Evolutionary conservation across 768 basidiomycete species (phyloP).

Genomic region (Tricholoma bakamatsutake): DNA sequence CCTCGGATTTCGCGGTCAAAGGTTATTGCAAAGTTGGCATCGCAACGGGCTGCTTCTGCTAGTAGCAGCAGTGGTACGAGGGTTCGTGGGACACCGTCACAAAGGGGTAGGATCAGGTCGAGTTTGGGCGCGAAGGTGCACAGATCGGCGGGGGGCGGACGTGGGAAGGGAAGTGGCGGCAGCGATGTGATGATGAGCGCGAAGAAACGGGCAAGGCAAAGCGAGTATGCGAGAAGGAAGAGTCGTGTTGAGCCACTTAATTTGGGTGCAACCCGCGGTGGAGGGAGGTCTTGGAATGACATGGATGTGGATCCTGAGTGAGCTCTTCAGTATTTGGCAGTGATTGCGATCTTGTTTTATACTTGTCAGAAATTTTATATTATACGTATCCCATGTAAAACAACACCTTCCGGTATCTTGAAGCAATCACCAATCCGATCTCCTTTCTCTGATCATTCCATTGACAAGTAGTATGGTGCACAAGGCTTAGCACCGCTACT

Average conservation of each 20-base stretch:
- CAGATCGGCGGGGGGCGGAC: constrained; percentile 27
- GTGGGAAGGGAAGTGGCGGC: constrained; percentile 25
- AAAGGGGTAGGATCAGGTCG: constrained; percentile 36
- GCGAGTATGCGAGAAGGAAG: constrained; percentile 60
- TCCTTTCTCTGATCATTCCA: no score
- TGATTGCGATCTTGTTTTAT: no score
- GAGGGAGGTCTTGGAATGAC: neutral
- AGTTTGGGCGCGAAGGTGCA: constrained; percentile 44
- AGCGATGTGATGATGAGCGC: constrained; percentile 49
- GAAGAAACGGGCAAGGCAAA: constrained; percentile 71
- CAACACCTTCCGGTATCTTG: no score
- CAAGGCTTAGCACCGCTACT: no score
- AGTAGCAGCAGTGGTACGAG: constrained; percentile 3
- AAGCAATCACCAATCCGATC: no score
- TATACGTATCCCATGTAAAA: no score
- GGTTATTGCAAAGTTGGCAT: constrained; percentile 70
- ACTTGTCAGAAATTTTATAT: no score
- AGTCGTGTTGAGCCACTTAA: constrained; percentile 30
- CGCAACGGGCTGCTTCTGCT: constrained; percentile 51
- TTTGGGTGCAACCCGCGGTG: neutral
- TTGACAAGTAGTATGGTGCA: no score
- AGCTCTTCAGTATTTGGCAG: neutral
- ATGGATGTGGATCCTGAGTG: neutral
- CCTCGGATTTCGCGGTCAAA: constrained; percentile 79
- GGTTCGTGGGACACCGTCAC: constrained; percentile 14